A percentile compares a stretch with the other conserved stretches of the same genome.
phyloP scores from a whole-genome alignment of 306 rosid species.

The Trichosanthes truncata region DNA sequence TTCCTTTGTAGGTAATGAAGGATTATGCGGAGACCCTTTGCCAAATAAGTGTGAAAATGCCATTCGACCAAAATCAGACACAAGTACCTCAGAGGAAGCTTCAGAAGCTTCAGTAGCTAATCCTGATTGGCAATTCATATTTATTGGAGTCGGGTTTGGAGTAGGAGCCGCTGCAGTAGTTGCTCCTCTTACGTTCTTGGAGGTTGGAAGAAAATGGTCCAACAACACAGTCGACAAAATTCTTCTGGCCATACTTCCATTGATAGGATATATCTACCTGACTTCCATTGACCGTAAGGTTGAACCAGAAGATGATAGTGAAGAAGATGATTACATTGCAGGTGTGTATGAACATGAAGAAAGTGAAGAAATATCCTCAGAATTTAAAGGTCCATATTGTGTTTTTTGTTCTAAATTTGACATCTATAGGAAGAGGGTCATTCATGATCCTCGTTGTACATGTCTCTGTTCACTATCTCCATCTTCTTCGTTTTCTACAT shows the following conservation, averaged over 20 bases:
- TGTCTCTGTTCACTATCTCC: conserved; percentile 31
- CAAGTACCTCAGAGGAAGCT: not conserved
- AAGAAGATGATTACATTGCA: conserved; percentile 10
- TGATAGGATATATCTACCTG: conserved; percentile 35
- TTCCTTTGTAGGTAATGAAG: conserved; percentile 8
- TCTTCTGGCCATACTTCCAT: conserved; percentile 47
- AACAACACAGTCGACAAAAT: conserved; percentile 31
- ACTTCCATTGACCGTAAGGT: conserved; percentile 20
- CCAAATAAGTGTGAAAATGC: not conserved
- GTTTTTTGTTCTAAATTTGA: conserved; percentile 62
- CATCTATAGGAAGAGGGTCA: conserved; percentile 28
- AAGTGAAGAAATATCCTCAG: conserved; percentile 16
- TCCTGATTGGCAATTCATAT: conserved; percentile 59
- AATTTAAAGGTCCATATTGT: conserved; percentile 41
- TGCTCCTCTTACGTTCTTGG: conserved; percentile 48
- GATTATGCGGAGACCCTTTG: conserved; percentile 26
- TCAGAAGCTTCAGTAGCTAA: conserved; percentile 7
- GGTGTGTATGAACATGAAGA: conserved; percentile 18
- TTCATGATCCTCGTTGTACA: conserved; percentile 47
- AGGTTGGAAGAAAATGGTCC: conserved; percentile 60
- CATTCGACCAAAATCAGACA: not conserved
- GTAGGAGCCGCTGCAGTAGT: conserved; percentile 64
- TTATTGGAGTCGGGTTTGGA: conserved; percentile 70
- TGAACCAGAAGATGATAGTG: conserved; percentile 25
- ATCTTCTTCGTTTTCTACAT: conserved; percentile 42